Percentiles rank a stretch among this genome's conserved stretches.
Evolutionary conservation across 257 asterid species (phyloP).

Genomic region (Vinca minor): DNA sequence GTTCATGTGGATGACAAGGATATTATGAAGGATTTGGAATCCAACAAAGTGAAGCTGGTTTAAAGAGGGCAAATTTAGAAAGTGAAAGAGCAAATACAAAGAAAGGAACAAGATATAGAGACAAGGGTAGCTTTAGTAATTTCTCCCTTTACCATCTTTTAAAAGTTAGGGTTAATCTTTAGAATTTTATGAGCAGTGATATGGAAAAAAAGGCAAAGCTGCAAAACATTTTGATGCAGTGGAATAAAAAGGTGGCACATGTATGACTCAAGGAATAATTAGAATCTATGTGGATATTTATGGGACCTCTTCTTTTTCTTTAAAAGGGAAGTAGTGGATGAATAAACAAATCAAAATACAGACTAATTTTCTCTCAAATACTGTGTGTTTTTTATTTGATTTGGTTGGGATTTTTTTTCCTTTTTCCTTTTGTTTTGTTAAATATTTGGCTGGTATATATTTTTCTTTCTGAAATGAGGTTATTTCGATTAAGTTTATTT

Average conservation of each 20-base stretch:
- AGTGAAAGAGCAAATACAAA: conserved; percentile 20
- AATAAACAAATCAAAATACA: conserved; percentile 1
- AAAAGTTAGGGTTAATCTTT: conserved; percentile 17
- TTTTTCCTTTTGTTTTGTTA: no score
- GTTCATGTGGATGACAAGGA: conserved; percentile 26
- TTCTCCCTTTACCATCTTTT: conserved; percentile 18
- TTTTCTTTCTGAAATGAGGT: no score
- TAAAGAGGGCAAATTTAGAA: conserved; percentile 15
- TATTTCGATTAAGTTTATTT: no score
- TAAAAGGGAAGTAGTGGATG: not conserved
- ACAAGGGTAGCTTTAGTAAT: conserved; percentile 24
- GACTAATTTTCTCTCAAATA: no score
- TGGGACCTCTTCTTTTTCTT: conserved; percentile 2
- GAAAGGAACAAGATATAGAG: conserved; percentile 24
- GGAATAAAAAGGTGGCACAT: conserved; percentile 23
- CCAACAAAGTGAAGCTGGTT: conserved; percentile 9
- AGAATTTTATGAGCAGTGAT: not conserved
- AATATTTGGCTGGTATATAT: no score
- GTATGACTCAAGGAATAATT: conserved; percentile 9
- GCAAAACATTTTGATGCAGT: conserved; percentile 5
- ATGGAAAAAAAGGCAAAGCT: conserved; percentile 11
- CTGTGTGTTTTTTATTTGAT: no score
- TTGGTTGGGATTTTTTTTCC: no score
- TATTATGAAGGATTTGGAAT: conserved; percentile 21
- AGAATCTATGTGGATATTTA: not conserved